A percentile compares a stretch with the other conserved stretches of the same genome.
Evolutionary conservation across 176 grass and related monocot species (phyloP).

Genomic region (Cymbopogon citratus): DNA sequence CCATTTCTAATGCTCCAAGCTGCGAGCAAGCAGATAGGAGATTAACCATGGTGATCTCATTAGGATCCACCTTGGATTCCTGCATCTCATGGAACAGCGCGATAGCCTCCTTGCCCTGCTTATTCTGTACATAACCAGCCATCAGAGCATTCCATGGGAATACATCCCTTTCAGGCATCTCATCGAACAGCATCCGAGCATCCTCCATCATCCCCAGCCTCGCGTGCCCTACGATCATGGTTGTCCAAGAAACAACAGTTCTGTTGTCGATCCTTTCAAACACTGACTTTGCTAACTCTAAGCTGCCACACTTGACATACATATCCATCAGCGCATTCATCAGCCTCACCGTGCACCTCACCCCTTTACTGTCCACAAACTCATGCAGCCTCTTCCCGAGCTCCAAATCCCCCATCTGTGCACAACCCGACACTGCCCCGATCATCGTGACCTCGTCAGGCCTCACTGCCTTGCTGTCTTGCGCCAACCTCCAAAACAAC

Average conservation of each 20-base stretch:
- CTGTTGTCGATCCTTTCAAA: slow-evolving; percentile 30
- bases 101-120: slow-evolving; percentile 53
- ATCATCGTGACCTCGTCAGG: slow-evolving; percentile 60
- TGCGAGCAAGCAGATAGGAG: slow-evolving; percentile 61
- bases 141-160: slow-evolving; percentile 83
- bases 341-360: slow-evolving; percentile 39
- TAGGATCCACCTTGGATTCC: slow-evolving; percentile 41
- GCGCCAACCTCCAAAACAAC: slow-evolving; percentile 34
- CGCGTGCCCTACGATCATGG: slow-evolving; percentile 48
- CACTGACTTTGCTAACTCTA: slow-evolving; percentile 35
- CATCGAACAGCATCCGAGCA: slow-evolving; percentile 54
- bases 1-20: slow-evolving; percentile 60
- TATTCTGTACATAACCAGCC: slow-evolving; percentile 57
- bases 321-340: slow-evolving; percentile 51
- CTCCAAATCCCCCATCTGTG: slow-evolving; percentile 43
- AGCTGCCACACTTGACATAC: slow-evolving; percentile 50
- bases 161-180: slow-evolving; percentile 68
- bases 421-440: slow-evolving; percentile 25
- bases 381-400: slow-evolving; percentile 34
- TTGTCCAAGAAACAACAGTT: slow-evolving; percentile 59
- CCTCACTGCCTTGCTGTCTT: background rate
- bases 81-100: slow-evolving; percentile 73
- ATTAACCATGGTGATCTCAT: slow-evolving; percentile 64
- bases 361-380: slow-evolving; percentile 25
- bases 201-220: slow-evolving; percentile 47